Evolutionary conservation across 441 rosid genomes (phyloP), one percentile per base, ranked within the genome.

Genomic region (Aquilaria agallochum): DNA sequence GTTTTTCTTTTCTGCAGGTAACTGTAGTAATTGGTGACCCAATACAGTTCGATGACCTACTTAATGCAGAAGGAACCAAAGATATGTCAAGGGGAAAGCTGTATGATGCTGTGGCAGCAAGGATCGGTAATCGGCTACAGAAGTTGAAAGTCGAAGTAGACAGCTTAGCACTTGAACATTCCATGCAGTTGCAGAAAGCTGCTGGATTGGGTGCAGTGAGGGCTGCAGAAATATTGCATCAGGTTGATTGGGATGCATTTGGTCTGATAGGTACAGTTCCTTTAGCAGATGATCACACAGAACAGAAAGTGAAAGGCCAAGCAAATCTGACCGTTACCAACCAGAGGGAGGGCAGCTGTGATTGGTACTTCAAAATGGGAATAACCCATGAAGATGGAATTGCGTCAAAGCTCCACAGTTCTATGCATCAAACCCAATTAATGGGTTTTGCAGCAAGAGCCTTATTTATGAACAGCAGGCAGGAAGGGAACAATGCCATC

Each of bases 1-100:
- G 7, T 4, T 36, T 36, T 36, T 36, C 6, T 36, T 36, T 8
- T 2, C n/a, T 63, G 58, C 63, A 94, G 98, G 98, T 94, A 49
- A 90, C 95, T 0, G 96, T 90, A 61, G 78, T 94, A 58, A 75
- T 94, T 10, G 96, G 98, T 0, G 93, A 90, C 56, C 95, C 93
- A 1, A 90, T 94, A 55, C 74, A 60, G 56, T 85, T 94, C 34
- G 86, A 83, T 46, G 98, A 90, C 72, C 66, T 94, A 71, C 56
- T 89, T 4, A 49, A 60, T 11, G 75, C 52, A 6, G 95, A 84
- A 72, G 78, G 71, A 55, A 69, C 67, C 5, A 51, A 78, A 61
- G 49, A 72, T 62, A 56, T 77, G 5, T 72, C 95, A 47, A 81
- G 93, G 61, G 88, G 91, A 58, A 84, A 83, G 49, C 65, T 94